Percentiles rank a stretch among this genome's conserved stretches.
Evolutionary conservation across 2,329 filamentous ascomycete species (phyloP).

Genomic region (Sphaerulina musiva): DNA sequence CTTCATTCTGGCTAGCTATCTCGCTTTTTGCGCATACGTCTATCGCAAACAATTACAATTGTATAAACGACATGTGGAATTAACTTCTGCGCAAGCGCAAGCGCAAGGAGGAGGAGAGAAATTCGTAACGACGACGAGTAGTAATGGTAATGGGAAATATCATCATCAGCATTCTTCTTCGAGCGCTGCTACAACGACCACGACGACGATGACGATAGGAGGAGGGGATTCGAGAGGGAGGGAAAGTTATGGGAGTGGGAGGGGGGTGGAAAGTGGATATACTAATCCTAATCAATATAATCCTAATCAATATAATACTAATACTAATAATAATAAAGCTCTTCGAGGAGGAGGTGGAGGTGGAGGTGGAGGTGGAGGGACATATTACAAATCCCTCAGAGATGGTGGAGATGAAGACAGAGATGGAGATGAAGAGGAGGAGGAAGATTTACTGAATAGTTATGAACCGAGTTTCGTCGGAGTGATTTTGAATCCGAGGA

Average conservation of each 20-base stretch:
- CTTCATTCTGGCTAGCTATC: slow-evolving; percentile 55
- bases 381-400: slow-evolving; percentile 5
- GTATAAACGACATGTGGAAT: slow-evolving; percentile 63
- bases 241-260: too few species aligned
- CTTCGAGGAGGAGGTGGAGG: too few species aligned
- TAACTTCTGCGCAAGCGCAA: slow-evolving; percentile 44
- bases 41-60: slow-evolving; percentile 64
- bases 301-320: slow-evolving; percentile 24
- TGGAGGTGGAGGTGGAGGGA: slow-evolving; percentile 28
- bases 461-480: slow-evolving; percentile 66
- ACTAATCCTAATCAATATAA: slow-evolving; percentile 29
- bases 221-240: too few species aligned
- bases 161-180: slow-evolving; percentile 17
- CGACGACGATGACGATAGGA: too few species aligned
- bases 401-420: slow-evolving; percentile 36
- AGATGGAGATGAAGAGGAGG: slow-evolving; percentile 33
- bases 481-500: slow-evolving; percentile 39
- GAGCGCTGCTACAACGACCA: too few species aligned
- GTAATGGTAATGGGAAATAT: slow-evolving; percentile 30
- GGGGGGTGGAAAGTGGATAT: slow-evolving; percentile 10
- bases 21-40: slow-evolving; percentile 66
- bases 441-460: slow-evolving; percentile 50
- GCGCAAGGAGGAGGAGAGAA: slow-evolving; percentile 33
- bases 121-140: slow-evolving; percentile 11
- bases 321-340: too few species aligned